These are phyloP conservation scores for Albugo candida DNA, from an alignment of 352 stramenopile genomes.

Conservation along the genomic window DNA sequence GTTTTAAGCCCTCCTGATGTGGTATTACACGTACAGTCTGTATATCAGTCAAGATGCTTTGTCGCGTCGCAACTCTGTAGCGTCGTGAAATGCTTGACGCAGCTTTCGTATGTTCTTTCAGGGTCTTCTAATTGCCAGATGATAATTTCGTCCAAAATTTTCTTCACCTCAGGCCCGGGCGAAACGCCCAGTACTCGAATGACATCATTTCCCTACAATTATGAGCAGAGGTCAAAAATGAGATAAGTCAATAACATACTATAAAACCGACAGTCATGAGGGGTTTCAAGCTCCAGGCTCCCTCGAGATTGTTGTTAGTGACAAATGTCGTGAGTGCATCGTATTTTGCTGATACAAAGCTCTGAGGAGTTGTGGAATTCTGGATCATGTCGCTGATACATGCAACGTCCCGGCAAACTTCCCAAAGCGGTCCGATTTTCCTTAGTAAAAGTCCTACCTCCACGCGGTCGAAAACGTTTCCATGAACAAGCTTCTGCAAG, in stretches of 20 bases:
- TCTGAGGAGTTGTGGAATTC: conserved; percentile 3
- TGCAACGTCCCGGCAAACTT: conserved; percentile 28
- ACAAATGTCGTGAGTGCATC: conserved; percentile 16
- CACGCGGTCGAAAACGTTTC: conserved; percentile 22
- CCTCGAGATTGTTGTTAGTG: conserved; percentile 12
- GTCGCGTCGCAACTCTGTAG: background rate
- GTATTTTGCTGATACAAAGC: conserved; percentile 13
- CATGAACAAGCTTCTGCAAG: conserved; percentile 11
- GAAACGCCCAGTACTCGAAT: conserved; percentile 35
- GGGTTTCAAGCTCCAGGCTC: conserved; percentile 42
- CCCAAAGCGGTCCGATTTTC: conserved; percentile 34
- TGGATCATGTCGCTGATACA: conserved; percentile 29
- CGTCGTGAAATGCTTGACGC: too few relatives aligned
- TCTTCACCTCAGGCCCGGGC: conserved; percentile 36
- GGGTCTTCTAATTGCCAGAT: conserved; percentile 40
- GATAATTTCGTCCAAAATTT: conserved; percentile 30
- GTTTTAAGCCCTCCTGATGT: conserved; percentile 3
- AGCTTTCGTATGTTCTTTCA: too few relatives aligned
- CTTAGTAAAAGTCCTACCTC: conserved; percentile 29
- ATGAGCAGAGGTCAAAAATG: too few relatives aligned
- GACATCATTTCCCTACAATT: conserved; percentile 36
- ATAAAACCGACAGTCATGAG: conserved; percentile 33
- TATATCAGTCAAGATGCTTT: background rate
- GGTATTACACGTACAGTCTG: background rate
- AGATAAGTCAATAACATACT: background rate